Evolutionary conservation across 106 monocot genomes (phyloP), one percentile per base, ranked within the genome.

Genomic region (Posidonia australis): DNA sequence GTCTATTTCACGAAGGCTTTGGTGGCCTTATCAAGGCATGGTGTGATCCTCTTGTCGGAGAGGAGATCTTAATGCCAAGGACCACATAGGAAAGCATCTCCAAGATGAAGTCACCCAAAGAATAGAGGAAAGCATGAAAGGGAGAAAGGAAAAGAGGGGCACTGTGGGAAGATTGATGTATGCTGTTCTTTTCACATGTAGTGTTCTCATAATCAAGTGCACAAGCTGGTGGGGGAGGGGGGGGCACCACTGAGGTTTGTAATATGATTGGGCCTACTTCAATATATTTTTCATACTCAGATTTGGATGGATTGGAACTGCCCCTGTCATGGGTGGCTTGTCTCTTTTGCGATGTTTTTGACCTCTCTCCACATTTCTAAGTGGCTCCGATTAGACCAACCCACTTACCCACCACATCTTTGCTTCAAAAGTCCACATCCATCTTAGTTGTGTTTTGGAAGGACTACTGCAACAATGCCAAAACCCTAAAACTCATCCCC

Each of bases 161-260:
- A 62, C 9, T 7, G 62, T 43, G 41, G 43, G 22, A 27, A 44
- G 41, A 62, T 62, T 10, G 42, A 41, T 20, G n/a, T 44, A 13
- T 62, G 44, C 62, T 62, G 62, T 62, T 62, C 44, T 62, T 44
- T 62, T 62, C 62, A 62, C 62, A 24, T 62, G 62, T 44, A 20
- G 62, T 62, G 62, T 44, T 62, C 22, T 62, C 10, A 5, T 44
- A 42, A 62, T 62, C 41, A 42, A 21, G 23, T 55, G 10, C 54
- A 55, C 23, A 2, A 25, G 43, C 41, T 13, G 32, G 30, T 16
- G 19, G 58, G 58, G 58, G n/a, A 27, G 24, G 27, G n/a, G 27
- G 27, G 28, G 29, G n/a, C 29, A 4, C 28, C 13, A 16, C 53
- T 54, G 21, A 54, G 53, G 22, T 58, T 58, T 17, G 5, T n/a